Conservation (phyloP, 106 monocot genomes). For the Allium cepa region DNA sequence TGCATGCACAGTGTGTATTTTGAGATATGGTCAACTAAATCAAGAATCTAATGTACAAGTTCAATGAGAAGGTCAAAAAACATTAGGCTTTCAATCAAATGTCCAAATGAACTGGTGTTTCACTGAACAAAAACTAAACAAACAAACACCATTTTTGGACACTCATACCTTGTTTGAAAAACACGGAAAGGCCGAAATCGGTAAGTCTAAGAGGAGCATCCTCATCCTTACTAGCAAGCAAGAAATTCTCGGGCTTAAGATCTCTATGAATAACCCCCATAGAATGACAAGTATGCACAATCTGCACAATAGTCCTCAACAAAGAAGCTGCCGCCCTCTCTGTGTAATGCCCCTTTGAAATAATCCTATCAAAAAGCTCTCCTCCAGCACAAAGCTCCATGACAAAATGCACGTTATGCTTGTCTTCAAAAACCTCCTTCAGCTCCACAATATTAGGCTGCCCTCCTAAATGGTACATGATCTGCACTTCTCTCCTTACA, state of each 20-base stretch:
- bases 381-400: conserved; percentile 49
- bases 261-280: conserved; percentile 63
- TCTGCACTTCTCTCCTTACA: conserved; percentile 51
- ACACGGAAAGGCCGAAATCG: conserved; percentile 62
- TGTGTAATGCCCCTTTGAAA: conserved; percentile 33
- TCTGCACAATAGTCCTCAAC: conserved; percentile 47
- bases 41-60: too few relatives aligned
- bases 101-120: too few relatives aligned
- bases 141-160: too few relatives aligned
- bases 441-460: conserved; percentile 57
- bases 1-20: too few relatives aligned
- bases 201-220: conserved; percentile 48
- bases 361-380: conserved; percentile 40
- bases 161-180: conserved; percentile 55
- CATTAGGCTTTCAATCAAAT: too few relatives aligned
- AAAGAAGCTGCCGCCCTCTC: conserved; percentile 38
- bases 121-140: too few relatives aligned
- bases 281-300: conserved; percentile 46
- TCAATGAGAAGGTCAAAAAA: too few relatives aligned
- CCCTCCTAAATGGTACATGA: conserved; percentile 57
- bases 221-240: conserved; percentile 39
- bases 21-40: too few relatives aligned
- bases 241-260: conserved; percentile 64
- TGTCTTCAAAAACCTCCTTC: conserved; percentile 48
- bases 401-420: conserved; percentile 40